Conservation (phyloP, 345 rosid genomes). For the Raphanus raphanistrum region DNA sequence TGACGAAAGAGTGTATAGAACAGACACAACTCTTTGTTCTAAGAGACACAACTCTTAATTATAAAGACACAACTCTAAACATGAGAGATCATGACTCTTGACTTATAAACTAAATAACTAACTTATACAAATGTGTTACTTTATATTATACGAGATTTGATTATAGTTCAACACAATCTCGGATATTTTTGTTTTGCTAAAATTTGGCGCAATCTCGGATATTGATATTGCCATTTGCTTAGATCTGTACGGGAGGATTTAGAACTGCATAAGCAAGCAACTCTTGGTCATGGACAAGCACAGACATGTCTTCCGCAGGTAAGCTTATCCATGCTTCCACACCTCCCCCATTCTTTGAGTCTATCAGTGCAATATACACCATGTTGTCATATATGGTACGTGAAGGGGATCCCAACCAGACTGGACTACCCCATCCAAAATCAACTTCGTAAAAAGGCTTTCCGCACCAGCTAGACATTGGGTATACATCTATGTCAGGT, state of each 20-base stretch:
- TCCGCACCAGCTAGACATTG: conserved; percentile 44
- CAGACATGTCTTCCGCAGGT: conserved; percentile 41
- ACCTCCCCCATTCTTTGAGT: conserved; percentile 39
- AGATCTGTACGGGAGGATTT: conserved; percentile 35
- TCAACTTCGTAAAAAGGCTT: conserved; percentile 46
- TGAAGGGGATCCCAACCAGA: conserved; percentile 30
- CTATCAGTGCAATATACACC: conserved; percentile 14
- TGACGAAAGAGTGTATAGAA: no score
- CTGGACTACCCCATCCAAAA: conserved; percentile 49
- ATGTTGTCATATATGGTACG: neutral
- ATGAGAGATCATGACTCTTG: no score
- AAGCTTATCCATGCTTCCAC: conserved; percentile 51
- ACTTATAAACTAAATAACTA: no score
- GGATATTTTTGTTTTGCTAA: no score
- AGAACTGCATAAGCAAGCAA: conserved; percentile 38
- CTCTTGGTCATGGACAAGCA: conserved; percentile 42
- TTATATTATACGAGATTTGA: no score
- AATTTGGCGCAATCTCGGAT: neutral
- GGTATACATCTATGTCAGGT: conserved; percentile 13
- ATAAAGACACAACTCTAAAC: no score
- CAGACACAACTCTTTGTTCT: no score
- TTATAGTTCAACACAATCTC: no score
- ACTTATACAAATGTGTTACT: no score
- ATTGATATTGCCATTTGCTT: neutral
- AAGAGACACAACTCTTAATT: no score